A percentile compares a stretch with the other conserved stretches of the same genome.
Evolutionary conservation across 306 rosid species (phyloP).

Genomic region (Macrotyloma uniflorum): DNA sequence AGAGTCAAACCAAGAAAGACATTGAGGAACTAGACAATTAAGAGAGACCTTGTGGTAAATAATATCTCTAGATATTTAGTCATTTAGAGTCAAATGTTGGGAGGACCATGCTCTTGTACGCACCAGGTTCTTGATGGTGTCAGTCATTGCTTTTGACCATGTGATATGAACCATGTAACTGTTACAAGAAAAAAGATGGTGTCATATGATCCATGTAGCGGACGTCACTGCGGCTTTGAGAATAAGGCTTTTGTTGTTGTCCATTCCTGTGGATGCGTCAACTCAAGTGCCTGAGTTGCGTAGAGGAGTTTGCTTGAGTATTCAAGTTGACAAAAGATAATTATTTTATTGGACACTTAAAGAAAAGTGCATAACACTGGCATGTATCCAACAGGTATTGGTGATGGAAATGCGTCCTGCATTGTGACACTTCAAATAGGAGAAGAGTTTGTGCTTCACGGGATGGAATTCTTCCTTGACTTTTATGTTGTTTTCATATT

Average conservation of each 20-base stretch:
- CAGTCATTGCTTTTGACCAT: too few species aligned
- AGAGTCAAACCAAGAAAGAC: not conserved
- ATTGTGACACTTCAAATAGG: not conserved
- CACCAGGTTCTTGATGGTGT: too few species aligned
- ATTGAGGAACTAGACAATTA: not conserved
- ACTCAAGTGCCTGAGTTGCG: not conserved
- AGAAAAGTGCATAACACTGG: not conserved
- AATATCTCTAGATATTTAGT: not conserved
- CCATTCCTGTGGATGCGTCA: not conserved
- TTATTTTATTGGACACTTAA: not conserved
- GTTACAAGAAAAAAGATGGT: too few species aligned
- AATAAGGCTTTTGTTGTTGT: not conserved
- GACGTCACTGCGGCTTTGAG: not conserved
- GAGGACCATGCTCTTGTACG: too few species aligned
- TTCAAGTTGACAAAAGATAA: not conserved
- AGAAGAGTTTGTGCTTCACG: not conserved
- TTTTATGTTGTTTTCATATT: not conserved
- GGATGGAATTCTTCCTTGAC: not conserved
- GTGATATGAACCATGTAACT: too few species aligned
- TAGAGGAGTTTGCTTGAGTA: not conserved
- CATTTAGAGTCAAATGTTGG: not conserved
- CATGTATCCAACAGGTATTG: not conserved
- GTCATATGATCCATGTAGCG: not conserved
- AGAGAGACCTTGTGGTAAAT: not conserved
- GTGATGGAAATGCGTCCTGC: not conserved